Base-by-base conservation (phyloP, 148 eudicot species). In the Camellia granthamiana region DNA sequence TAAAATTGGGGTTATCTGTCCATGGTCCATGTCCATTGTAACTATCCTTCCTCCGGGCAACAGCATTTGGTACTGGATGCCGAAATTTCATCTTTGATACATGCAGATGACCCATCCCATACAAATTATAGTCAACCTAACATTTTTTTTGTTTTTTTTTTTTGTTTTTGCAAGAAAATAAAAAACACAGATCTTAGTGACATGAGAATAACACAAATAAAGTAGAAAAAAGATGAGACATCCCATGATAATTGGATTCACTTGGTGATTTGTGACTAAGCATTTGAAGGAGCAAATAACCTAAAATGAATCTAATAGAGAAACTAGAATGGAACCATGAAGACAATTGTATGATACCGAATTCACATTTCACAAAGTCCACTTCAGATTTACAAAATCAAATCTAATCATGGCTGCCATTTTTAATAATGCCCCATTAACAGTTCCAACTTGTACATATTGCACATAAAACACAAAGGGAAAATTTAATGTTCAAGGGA, bases 81-180 rank as follows among this genome's bases (percentile, higher is more conserved):
- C 96, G 98, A 72, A 97, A 92, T 85, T 89, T 97, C 89, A 90
- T 75, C 87, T 89, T 94, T 77, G 88, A 85, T 81, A 91, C 92
- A 87, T 97, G 99, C 78, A 97, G 82, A 85, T 87, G 95, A 61
- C 97, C 98, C 99, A 97, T 97, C 12, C 99, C 98, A 87, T 91
- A 92, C 83, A 97, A 85, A 83, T 97, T 91, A 80, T 87, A 90
- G 83, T 97, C 97, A 68, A 94, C 90, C 99, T 95, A 84, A 62
- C 42, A 76, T 41, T 49, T 75, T 77, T 72, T 18, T 14, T 52
- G 21, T 42, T 73, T 54, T 42, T 41, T 30, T 30, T 30, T 59
- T 18, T 14, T 52, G 21, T 51, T 73, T 54, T 42, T 41, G 23
- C 21, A n/a, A 42, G 74, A 7, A 46, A 19, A 60, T 38, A 10